Evolutionary conservation across 768 basidiomycete species (phyloP), one percentile per base, ranked within the genome.

Genomic region (Tephrocybe rancida): DNA sequence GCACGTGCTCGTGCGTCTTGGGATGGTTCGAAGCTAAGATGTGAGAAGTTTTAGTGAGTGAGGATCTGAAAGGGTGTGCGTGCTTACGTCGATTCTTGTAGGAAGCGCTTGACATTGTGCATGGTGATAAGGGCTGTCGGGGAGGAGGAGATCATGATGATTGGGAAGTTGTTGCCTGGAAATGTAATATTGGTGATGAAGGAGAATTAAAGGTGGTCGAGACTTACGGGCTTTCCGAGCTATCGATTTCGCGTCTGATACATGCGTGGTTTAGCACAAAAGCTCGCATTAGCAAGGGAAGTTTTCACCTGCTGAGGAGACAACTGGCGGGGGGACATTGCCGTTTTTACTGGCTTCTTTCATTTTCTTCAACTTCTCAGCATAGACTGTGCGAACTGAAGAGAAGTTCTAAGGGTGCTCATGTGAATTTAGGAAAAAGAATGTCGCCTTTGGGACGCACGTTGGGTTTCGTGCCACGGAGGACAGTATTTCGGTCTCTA

Each of bases 81-180:
- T 43, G 70, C 85, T 54, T 70, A 92, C 88, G 82, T 73, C 0
- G 92, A 83, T 64, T 98, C 93, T 73, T 98, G 93, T 14, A 99
- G 72, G 72, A 98, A 97, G 27, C 83, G 84, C 68, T 91, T 92
- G 51, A 98, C 93, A 64, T 99, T 99, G 81, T 95, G 87, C 93
- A 99, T 97, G 5, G 94, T 97, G 66, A 99, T 87, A 50, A 99
- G 83, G 3, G 94, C 87, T 1, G 96, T 98, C 0, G 95, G 95
- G 14, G 90, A 95, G 0, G 95, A 96, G 0, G 95, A 96, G 38
- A 99, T 95, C 76, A 98, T 90, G 70, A 98, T 97, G 64, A 99
- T 98, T 0, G 96, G 96, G 70, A 89, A 89, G 63, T 81, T 84
- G 64, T 85, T 85, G 58, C 82, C 87, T 91, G 46, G 21, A 24